Base-by-base conservation (phyloP, 2,329 filamentous ascomycete species). In the Chalara sp. region DNA sequence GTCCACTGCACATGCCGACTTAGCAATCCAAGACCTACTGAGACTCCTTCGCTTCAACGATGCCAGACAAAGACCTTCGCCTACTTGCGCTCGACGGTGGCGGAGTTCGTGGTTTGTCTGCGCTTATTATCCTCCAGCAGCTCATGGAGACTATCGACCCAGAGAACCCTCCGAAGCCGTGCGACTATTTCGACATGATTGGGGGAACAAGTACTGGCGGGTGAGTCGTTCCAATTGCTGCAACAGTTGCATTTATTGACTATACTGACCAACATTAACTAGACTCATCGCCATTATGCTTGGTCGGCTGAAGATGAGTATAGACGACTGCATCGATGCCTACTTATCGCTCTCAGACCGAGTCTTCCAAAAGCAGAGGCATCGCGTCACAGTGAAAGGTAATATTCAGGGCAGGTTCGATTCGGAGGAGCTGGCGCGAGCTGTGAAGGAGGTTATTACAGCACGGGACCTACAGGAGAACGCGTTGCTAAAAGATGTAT, bases 261-360 rank as follows among this genome's bases (percentile, higher is more conserved):
- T 30, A 45, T 45, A 13, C 29, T 53, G 29, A 49, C 35, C 12
- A 37, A 21, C 30, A 32, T 35, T 21, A 31, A 30, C n/a, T 49
- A 74, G 72, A 0, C 60, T 76, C 6, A 70, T 76, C 7, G 72
- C 73, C 2, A 68, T 76, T 33, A 71, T 77, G 66, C 65, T 76
- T 5, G 72, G 72, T 1, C 67, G 71, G 2, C 61, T 77, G 1
- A 58, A 68, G 32, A 73, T 76, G 70, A 67, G 64, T 30, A 66
- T 74, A 6, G 53, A 64, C 29, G 69, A 76, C 13, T 73, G 71
- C 32, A 68, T 75, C 12, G 51, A 62, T 3, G 67, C 63, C 2
- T 76, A 76, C 51, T 58, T 68, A 11, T 47, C 57, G 4, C 65
- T 75, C 1, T 68, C 67, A 4, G 51, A 61, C 3, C 56, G 58